phyloP scores from a whole-genome alignment of 1,139 yeast genomes.

The Debaryomyces singareniensis region DNA sequence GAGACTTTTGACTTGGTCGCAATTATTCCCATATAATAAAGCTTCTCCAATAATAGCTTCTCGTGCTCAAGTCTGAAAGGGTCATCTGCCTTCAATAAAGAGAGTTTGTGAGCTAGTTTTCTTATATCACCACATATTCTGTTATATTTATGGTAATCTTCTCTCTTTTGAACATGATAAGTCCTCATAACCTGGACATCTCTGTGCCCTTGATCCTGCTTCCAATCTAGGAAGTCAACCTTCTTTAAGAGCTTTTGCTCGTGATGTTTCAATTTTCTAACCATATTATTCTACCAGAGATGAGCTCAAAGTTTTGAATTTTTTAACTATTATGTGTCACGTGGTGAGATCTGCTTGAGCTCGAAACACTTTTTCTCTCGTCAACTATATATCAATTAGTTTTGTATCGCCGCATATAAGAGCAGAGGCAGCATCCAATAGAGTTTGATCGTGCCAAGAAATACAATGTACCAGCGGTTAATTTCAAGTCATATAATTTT shows the following conservation, averaged over 20 bases:
- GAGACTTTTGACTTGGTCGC: constrained; percentile 86
- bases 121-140: constrained; percentile 87
- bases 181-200: constrained; percentile 94
- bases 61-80: constrained; percentile 85
- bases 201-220: constrained; percentile 90
- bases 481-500: too few relatives aligned
- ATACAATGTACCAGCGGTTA: too few relatives aligned
- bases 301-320: too few relatives aligned
- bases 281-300: too few relatives aligned
- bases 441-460: too few relatives aligned
- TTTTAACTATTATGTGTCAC: too few relatives aligned
- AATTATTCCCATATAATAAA: constrained; percentile 81
- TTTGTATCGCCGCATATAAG: too few relatives aligned
- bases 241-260: constrained; percentile 92
- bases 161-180: constrained; percentile 89
- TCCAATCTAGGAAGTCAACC: constrained; percentile 97
- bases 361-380: too few relatives aligned
- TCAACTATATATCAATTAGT: too few relatives aligned
- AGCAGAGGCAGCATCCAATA: background rate
- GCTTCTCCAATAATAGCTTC: constrained; percentile 75
- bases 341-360: too few relatives aligned
- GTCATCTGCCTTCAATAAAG: constrained; percentile 79
- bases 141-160: constrained; percentile 92
- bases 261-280: constrained; percentile 86
- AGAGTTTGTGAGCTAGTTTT: constrained; percentile 76